These are phyloP conservation scores for Trichothecium roseum DNA, from an alignment of 2,329 filamentous ascomycete species.

Conservation along the genomic window DNA sequence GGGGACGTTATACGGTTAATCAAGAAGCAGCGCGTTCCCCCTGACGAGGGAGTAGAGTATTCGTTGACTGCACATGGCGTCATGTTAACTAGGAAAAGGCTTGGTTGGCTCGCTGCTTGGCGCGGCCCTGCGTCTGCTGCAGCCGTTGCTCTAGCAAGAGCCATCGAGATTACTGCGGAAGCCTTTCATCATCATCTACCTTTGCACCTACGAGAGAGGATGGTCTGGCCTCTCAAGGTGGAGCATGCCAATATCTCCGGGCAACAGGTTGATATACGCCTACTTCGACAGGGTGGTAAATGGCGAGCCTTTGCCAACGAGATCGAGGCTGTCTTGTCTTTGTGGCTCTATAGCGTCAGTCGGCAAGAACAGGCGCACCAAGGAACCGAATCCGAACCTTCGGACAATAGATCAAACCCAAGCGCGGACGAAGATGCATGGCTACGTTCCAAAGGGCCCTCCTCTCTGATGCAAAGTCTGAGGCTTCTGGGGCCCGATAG, in stretches of 20 bases:
- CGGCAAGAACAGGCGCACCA: constrained; percentile 5
- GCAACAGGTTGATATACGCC: constrained; percentile 4
- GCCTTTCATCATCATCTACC: constrained; percentile 8
- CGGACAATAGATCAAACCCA: no score
- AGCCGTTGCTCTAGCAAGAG: constrained; percentile 6
- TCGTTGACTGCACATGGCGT: constrained; percentile 7
- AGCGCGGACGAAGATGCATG: constrained; percentile 6
- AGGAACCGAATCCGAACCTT: no score
- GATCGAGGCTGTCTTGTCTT: constrained; percentile 17
- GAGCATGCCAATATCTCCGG: not conserved
- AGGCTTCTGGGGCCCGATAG: constrained; percentile 7
- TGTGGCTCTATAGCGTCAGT: constrained; percentile 15
- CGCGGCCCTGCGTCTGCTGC: constrained; percentile 8
- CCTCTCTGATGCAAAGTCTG: constrained; percentile 4
- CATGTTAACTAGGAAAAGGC: constrained; percentile 8
- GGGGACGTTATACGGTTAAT: not conserved
- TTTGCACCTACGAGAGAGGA: not conserved
- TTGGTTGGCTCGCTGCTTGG: constrained; percentile 12
- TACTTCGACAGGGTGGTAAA: not conserved
- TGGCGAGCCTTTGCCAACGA: constrained; percentile 12
- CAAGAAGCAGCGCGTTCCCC: no score
- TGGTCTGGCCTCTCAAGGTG: constrained; percentile 2
- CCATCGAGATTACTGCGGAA: constrained; percentile 13
- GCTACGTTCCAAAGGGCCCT: constrained; percentile 7
- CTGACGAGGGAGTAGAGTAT: no score